Conservation (phyloP, 164 flowering plant species). For the Stephania cephalantha region DNA sequence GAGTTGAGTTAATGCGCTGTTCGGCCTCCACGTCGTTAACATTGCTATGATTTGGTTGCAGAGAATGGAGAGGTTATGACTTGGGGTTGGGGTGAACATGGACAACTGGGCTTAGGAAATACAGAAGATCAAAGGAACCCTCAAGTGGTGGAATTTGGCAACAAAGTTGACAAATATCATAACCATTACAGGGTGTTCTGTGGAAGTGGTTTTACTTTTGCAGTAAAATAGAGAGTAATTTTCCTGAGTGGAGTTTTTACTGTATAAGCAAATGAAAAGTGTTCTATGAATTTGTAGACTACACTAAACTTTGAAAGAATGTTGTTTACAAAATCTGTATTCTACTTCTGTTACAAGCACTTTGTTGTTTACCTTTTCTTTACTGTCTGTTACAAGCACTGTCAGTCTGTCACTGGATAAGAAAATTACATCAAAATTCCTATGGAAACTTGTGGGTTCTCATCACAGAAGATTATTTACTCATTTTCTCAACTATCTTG, state of each 20-base stretch:
- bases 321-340: not conserved
- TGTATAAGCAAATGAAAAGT: not conserved
- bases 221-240: constrained; percentile 14
- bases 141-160: constrained; percentile 35
- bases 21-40: not conserved
- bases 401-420: not conserved
- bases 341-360: not conserved
- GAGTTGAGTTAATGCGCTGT: not conserved
- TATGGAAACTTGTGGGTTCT: not conserved
- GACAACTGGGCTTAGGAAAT: constrained; percentile 83
- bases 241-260: not conserved
- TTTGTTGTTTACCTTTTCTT: not conserved
- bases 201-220: constrained; percentile 88
- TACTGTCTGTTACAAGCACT: not conserved
- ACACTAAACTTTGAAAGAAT: not conserved
- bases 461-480: not conserved
- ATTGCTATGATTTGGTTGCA: constrained; percentile 19
- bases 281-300: not conserved
- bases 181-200: constrained; percentile 37
- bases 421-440: not conserved
- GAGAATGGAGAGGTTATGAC: constrained; percentile 53
- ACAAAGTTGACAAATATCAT: not conserved
- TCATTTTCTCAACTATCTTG: not conserved
- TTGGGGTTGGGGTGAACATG: constrained; percentile 99
- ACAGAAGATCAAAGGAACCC: constrained; percentile 52